Conservation (phyloP, 805 yeast genomes). For the Barnettozyma wickerhamii region DNA sequence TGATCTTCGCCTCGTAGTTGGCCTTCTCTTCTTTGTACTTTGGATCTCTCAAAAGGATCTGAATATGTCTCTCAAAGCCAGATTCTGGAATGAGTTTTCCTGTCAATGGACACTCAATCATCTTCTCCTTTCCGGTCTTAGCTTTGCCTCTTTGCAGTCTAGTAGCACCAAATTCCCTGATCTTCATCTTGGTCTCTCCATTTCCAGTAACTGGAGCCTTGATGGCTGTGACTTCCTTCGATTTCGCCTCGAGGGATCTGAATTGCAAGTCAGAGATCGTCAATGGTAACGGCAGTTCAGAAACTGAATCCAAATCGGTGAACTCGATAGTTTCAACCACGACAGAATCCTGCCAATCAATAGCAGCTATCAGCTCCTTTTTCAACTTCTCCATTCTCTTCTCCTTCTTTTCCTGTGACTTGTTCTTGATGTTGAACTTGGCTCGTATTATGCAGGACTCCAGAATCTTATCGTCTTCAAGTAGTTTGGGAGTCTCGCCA, state of each 20-base stretch:
- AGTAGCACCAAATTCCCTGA: slow-evolving; percentile 68
- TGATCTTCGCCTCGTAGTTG: slow-evolving; percentile 53
- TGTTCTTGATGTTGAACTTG: slow-evolving; percentile 37
- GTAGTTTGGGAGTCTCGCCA: not conserved
- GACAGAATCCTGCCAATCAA: slow-evolving; percentile 85
- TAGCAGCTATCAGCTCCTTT: slow-evolving; percentile 59
- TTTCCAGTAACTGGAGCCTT: slow-evolving; percentile 16
- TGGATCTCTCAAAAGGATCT: slow-evolving; percentile 71
- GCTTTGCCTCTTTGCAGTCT: slow-evolving; percentile 36
- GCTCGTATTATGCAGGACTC: slow-evolving; percentile 40
- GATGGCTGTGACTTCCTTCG: slow-evolving; percentile 16
- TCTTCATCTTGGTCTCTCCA: slow-evolving; percentile 38
- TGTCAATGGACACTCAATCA: slow-evolving; percentile 76
- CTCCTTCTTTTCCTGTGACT: slow-evolving; percentile 33
- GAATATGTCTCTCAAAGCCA: slow-evolving; percentile 67
- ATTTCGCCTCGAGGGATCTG: slow-evolving; percentile 43
- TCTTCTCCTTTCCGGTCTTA: slow-evolving; percentile 25
- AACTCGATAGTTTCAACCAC: slow-evolving; percentile 68
- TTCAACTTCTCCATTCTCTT: slow-evolving; percentile 29
- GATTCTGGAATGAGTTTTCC: slow-evolving; percentile 65
- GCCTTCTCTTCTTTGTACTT: slow-evolving; percentile 62
- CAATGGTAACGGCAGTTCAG: slow-evolving; percentile 50
- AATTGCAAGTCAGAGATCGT: slow-evolving; percentile 54
- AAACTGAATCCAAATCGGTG: slow-evolving; percentile 52
- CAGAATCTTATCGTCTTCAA: slow-evolving; percentile 35